A percentile compares a stretch with the other conserved stretches of the same genome.
These are phyloP conservation scores for Moricandia moricandioides DNA, from an alignment of 345 rosid genomes.

Conservation along the genomic window DNA sequence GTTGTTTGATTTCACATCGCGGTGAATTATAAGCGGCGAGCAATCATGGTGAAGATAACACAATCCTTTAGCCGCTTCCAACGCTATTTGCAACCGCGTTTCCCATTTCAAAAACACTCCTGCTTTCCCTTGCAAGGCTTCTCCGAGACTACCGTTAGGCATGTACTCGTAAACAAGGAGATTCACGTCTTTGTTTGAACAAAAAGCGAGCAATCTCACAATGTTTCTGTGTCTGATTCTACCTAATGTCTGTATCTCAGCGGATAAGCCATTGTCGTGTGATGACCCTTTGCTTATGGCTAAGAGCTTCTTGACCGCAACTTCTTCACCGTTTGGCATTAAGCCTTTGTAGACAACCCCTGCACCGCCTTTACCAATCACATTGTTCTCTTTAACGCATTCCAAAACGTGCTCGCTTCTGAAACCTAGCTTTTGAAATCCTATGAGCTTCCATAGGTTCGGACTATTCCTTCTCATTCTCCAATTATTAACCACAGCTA, in stretches of 20 bases:
- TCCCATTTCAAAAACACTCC: slow-evolving; percentile 72
- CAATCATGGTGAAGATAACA: slow-evolving; percentile 97
- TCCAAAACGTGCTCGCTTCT: slow-evolving; percentile 68
- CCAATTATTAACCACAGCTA: slow-evolving; percentile 63
- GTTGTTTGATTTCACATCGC: slow-evolving; percentile 93
- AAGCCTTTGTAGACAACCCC: slow-evolving; percentile 80
- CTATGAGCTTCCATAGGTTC: slow-evolving; percentile 73
- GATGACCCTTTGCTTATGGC: slow-evolving; percentile 60
- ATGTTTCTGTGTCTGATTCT: slow-evolving; percentile 88
- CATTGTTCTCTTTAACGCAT: slow-evolving; percentile 84
- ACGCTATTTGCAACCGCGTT: slow-evolving; percentile 72
- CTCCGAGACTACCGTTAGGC: slow-evolving; percentile 95
- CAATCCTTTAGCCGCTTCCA: slow-evolving; percentile 87
- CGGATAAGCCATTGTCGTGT: slow-evolving; percentile 82
- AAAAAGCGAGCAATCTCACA: slow-evolving; percentile 78
- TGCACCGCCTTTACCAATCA: slow-evolving; percentile 90
- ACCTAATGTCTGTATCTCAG: slow-evolving; percentile 87
- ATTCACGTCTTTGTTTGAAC: slow-evolving; percentile 79
- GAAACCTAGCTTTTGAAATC: slow-evolving; percentile 80
- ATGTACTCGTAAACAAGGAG: slow-evolving; percentile 89
- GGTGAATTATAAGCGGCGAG: slow-evolving; percentile 79
- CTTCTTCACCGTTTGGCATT: slow-evolving; percentile 84
- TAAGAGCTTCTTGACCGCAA: slow-evolving; percentile 82
- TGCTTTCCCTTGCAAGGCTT: slow-evolving; percentile 76
- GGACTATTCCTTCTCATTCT: slow-evolving; percentile 41